Conservation (phyloP, 257 asterid species). For the Leptodermis oblonga region DNA sequence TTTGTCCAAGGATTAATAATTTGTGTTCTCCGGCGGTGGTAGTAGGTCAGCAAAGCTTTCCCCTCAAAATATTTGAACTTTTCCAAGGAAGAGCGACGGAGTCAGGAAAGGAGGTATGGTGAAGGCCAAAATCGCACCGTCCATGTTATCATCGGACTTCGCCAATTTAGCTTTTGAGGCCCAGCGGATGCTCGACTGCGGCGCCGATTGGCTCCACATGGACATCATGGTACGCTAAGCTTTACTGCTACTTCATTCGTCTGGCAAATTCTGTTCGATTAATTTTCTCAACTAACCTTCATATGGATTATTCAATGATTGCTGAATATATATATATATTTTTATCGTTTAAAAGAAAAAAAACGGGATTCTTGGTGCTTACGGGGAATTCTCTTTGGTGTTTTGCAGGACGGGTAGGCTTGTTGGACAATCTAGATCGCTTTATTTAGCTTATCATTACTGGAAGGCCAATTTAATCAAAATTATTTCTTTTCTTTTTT, state of each 20-base stretch:
- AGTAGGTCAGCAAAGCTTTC: neutral
- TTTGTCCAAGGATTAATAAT: neutral
- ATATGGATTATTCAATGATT: no score
- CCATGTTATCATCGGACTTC: slow-evolving; percentile 92
- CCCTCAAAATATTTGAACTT: neutral
- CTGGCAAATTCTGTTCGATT: neutral
- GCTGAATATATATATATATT: no score
- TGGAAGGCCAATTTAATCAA: slow-evolving; percentile 13
- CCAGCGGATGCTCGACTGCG: slow-evolving; percentile 61
- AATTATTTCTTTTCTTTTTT: slow-evolving; percentile 5
- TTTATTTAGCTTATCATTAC: neutral
- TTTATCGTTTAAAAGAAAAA: no score
- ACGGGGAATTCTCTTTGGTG: slow-evolving; percentile 15
- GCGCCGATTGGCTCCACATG: slow-evolving; percentile 99
- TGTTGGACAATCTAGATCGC: slow-evolving; percentile 8
- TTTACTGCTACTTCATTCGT: neutral
- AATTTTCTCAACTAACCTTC: neutral
- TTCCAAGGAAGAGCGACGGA: neutral
- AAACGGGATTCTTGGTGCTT: neutral
- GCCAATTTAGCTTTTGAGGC: slow-evolving; percentile 94
- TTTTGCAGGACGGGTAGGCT: slow-evolving; percentile 96
- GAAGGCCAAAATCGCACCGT: slow-evolving; percentile 75
- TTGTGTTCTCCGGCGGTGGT: neutral
- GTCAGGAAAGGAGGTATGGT: slow-evolving; percentile 30
- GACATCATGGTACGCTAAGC: slow-evolving; percentile 80